A percentile compares a stretch with the other conserved stretches of the same genome.
Evolutionary conservation across 2,329 filamentous ascomycete genomes (phyloP).

Genomic region (Pseudocercospora eumusae): DNA sequence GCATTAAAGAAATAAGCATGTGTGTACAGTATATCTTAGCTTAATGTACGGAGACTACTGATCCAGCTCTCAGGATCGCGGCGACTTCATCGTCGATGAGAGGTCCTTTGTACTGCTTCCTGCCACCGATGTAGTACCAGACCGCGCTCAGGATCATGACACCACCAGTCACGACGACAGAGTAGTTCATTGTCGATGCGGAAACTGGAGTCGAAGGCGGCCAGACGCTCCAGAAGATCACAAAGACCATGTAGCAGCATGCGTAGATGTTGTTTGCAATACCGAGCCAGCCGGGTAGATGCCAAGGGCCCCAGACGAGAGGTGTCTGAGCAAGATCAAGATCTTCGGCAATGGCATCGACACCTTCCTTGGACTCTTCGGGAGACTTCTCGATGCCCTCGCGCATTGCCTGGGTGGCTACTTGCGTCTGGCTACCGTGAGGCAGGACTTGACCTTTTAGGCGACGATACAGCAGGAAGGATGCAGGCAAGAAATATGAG

Average conservation of each 20-base stretch:
- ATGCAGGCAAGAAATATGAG: conserved; percentile 47
- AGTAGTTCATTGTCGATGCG: conserved; percentile 48
- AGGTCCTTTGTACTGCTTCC: conserved; percentile 43
- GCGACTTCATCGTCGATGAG: conserved; percentile 41
- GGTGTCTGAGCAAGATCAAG: conserved; percentile 31
- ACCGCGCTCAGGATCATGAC: conserved; percentile 42
- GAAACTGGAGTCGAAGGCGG: conserved; percentile 42
- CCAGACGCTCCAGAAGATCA: conserved; percentile 61
- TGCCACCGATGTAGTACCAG: conserved; percentile 43
- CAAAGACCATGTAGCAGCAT: conserved; percentile 55
- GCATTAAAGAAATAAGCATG: conserved; percentile 27
- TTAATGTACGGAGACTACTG: conserved; percentile 23
- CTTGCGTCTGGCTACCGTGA: conserved; percentile 19
- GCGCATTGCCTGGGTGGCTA: conserved; percentile 1
- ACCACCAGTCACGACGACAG: conserved; percentile 43
- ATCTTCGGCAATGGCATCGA: conserved; percentile 4
- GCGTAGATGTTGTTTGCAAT: conserved; percentile 58
- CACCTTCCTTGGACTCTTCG: conserved; percentile 7
- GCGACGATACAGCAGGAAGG: conserved; percentile 48
- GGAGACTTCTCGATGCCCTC: conserved; percentile 1
- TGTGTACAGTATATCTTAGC: background rate
- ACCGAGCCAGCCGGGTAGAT: conserved; percentile 53
- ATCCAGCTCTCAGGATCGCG: conserved; percentile 33
- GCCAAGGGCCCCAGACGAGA: conserved; percentile 59
- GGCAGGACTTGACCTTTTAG: conserved; percentile 44